phyloP scores from a whole-genome alignment of 352 stramenopile genomes.

The Globisporangium camurandrum region DNA sequence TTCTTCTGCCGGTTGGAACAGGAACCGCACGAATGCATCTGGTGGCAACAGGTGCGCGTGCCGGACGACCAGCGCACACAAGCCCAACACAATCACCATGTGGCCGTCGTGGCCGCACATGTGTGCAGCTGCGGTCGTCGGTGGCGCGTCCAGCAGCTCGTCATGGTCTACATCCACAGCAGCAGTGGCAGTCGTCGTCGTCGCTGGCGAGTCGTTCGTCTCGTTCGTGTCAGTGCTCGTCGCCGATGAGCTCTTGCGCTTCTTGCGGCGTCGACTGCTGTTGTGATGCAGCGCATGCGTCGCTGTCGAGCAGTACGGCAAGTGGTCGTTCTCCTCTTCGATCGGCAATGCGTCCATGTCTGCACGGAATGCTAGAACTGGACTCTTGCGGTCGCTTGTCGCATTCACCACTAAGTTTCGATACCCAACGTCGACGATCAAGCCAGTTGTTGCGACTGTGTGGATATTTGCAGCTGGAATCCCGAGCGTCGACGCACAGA shows the following conservation, averaged over 20 bases:
- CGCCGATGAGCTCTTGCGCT: conserved; percentile 47
- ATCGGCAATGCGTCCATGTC: conserved; percentile 97
- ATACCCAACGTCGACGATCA: conserved; percentile 88
- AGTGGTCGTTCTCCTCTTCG: conserved; percentile 69
- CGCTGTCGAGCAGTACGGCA: conserved; percentile 71
- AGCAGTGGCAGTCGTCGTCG: conserved; percentile 17
- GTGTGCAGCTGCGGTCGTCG: conserved; percentile 54
- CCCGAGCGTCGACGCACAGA: conserved; percentile 75
- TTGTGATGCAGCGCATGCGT: conserved; percentile 47
- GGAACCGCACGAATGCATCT: conserved; percentile 82
- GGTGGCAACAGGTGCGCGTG: conserved; percentile 62
- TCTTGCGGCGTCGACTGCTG: conserved; percentile 65
- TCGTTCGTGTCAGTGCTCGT: neutral
- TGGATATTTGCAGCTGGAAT: conserved; percentile 71
- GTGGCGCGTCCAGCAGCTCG: conserved; percentile 6
- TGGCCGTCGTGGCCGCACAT: conserved; percentile 96
- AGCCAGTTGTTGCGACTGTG: conserved; percentile 75
- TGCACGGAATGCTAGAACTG: conserved; percentile 89
- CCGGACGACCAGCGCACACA: conserved; percentile 69
- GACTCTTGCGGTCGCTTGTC: conserved; percentile 27
- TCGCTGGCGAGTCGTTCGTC: conserved; percentile 6
- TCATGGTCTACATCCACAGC: conserved; percentile 20
- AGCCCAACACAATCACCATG: conserved; percentile 91
- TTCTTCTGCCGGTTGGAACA: conserved; percentile 96
- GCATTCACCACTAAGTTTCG: conserved; percentile 47